Base-by-base conservation (phyloP, 352 stramenopile genomes). In the Poterioochromonas sp. region DNA sequence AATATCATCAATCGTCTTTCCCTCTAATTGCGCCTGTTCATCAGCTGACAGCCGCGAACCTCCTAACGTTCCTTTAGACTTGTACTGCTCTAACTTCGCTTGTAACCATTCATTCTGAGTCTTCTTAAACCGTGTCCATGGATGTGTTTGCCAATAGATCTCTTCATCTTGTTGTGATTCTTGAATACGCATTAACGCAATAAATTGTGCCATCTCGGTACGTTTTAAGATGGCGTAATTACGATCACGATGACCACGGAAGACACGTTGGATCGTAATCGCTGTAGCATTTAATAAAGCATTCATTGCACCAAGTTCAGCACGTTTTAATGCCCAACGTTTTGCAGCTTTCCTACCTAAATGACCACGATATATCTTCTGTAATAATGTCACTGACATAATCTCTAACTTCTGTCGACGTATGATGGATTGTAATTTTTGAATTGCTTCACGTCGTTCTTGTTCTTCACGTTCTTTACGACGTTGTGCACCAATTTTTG, bases 191-290 rank as follows among this genome's bases (percentile, higher is more conserved):
- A 97, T 87, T 47, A 92, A 86, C 35, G 90, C 90, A 69, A 96
- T 94, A 79, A 96, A 97, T 82, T 97, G 89, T 32, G 90, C 91
- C 76, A 97, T 87, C 76, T 97, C 91, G n/a, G 90, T 86, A 47
- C 92, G 85, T 35, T 86, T 79, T 39, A 93, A 87, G 64, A 91
- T 88, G 8, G 92, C 90, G n/a, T 84, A 83, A 26, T 91, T 83
- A 39, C 92, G 86, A 0, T 88, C 91, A 34, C 91, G 83, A 26
- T 91, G 90, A 3, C 92, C 92, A 11, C 92, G 85, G 76, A 90
- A 96, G 8, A 88, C 86, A 26, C 91, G 85, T 80, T 95, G 89
- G 39, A 97, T 87, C 8, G 83, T 89, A 63, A 90, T 87, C 1
- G 92, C 90, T 1, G 90, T 88, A 0, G 88, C 88, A 40, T 85